A percentile compares a stretch with the other conserved stretches of the same genome.
phyloP scores from a whole-genome alignment of 2,329 filamentous ascomycete species.

The Alternaria atra region DNA sequence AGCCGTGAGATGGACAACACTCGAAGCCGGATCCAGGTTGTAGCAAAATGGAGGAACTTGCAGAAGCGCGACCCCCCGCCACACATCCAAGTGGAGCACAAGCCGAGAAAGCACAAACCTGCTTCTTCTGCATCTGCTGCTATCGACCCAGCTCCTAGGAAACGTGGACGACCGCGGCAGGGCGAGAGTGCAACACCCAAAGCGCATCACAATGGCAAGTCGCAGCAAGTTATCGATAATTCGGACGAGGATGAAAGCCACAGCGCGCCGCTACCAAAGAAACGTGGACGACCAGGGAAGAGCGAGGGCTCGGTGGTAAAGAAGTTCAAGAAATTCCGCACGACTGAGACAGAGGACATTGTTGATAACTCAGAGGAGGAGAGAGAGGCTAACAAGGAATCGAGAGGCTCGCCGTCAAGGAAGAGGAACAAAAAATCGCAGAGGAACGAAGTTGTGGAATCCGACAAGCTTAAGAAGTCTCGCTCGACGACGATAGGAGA shows the following conservation, averaged over 20 bases:
- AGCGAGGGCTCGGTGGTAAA: neutral
- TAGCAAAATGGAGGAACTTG: conserved; percentile 68
- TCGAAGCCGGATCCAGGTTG: conserved; percentile 73
- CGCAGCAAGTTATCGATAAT: neutral
- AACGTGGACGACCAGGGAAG: neutral
- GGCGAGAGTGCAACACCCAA: neutral
- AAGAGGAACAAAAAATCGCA: conserved; percentile 1
- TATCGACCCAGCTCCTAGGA: neutral
- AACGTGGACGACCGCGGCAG: neutral
- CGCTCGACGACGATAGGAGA: neutral
- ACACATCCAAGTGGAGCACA: conserved; percentile 23
- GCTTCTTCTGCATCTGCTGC: neutral
- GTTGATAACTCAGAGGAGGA: neutral
- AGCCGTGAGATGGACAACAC: conserved; percentile 68
- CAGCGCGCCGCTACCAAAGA: neutral
- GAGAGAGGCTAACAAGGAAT: neutral
- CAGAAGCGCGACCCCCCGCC: conserved; percentile 17
- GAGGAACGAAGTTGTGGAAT: neutral
- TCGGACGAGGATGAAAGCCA: neutral
- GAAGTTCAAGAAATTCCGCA: neutral
- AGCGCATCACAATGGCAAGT: neutral
- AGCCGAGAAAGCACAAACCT: conserved; percentile 3
- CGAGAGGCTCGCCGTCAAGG: neutral
- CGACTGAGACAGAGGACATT: neutral
- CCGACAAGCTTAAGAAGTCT: neutral